These are phyloP conservation scores for Dactylellina sp. DNA, from an alignment of 2,329 filamentous ascomycete species.

Conservation along the genomic window DNA sequence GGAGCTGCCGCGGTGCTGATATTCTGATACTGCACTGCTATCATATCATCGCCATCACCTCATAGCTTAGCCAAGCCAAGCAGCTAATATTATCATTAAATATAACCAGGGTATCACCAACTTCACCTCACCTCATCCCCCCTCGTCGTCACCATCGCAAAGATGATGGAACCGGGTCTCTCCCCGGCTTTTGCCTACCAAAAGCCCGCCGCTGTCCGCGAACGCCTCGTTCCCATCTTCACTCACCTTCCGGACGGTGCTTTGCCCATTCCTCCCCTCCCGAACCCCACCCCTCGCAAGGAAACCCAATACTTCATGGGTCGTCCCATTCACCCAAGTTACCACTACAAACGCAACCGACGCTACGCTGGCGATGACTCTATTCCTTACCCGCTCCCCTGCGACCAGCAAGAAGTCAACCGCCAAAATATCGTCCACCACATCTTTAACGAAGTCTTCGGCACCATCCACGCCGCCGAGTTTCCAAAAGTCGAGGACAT, in stretches of 20 bases:
- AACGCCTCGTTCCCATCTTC: constrained; percentile 46
- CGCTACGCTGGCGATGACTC: constrained; percentile 81
- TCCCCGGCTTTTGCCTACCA: constrained; percentile 55
- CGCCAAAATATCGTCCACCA: constrained; percentile 86
- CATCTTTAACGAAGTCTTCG: constrained; percentile 82
- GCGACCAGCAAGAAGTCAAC: constrained; percentile 87
- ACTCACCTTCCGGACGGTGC: constrained; percentile 37
- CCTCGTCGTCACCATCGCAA: constrained; percentile 6
- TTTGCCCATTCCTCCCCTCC: constrained; percentile 18
- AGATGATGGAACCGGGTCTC: constrained; percentile 56
- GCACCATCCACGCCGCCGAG: constrained; percentile 67
- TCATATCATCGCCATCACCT: neutral
- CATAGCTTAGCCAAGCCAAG: too few relatives aligned
- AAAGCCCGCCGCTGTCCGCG: constrained; percentile 43
- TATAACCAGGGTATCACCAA: too few relatives aligned
- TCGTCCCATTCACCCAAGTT: constrained; percentile 50
- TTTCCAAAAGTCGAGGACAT: constrained; percentile 64
- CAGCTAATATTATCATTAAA: too few relatives aligned
- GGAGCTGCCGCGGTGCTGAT: too few relatives aligned
- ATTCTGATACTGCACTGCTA: too few relatives aligned
- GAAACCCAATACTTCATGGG: constrained; percentile 52
- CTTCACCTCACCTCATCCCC: too few relatives aligned
- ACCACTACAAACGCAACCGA: constrained; percentile 62
- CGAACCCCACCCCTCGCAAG: constrained; percentile 10
- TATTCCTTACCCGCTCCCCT: constrained; percentile 84